These are phyloP conservation scores for Aspergillus sparsus DNA, from an alignment of 495 filamentous ascomycete genomes.

Conservation along the genomic window DNA sequence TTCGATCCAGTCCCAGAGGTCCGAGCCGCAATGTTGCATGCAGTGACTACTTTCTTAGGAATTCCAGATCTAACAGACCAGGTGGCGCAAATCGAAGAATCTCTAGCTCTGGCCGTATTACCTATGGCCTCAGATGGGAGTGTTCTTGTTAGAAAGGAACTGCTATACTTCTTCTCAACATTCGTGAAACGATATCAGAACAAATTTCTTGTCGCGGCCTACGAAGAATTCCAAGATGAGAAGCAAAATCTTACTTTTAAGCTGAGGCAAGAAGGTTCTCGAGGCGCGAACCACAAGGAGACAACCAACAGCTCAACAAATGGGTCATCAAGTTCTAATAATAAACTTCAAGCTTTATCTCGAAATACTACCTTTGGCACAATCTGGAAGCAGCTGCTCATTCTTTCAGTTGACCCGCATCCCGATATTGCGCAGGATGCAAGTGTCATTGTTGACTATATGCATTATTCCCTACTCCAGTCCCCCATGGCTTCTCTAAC, in stretches of 20 bases:
- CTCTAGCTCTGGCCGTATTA: constrained; percentile 78
- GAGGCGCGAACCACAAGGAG: constrained; percentile 21
- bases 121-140: constrained; percentile 89
- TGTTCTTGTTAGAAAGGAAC: constrained; percentile 87
- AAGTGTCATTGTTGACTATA: constrained; percentile 75
- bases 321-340: constrained; percentile 14
- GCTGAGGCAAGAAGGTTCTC: constrained; percentile 31
- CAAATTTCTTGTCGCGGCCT: constrained; percentile 89
- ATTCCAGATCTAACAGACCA: constrained; percentile 92
- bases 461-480: constrained; percentile 73
- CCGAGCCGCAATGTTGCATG: constrained; percentile 86
- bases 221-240: constrained; percentile 87
- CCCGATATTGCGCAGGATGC: constrained; percentile 89
- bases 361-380: constrained; percentile 87
- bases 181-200: constrained; percentile 90
- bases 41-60: constrained; percentile 88
- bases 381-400: constrained; percentile 90
- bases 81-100: constrained; percentile 85
- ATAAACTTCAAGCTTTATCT: constrained; percentile 55
- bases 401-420: constrained; percentile 90
- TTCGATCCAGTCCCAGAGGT: constrained; percentile 95
- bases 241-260: constrained; percentile 63
- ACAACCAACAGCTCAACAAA: constrained; percentile 13
- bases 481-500: constrained; percentile 72
- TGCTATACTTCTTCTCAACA: constrained; percentile 89